Percentiles rank a stretch among this genome's conserved stretches.
Evolutionary conservation across 2,329 filamentous ascomycete species (phyloP).

Genomic region (Talaromyces atroroseus): DNA sequence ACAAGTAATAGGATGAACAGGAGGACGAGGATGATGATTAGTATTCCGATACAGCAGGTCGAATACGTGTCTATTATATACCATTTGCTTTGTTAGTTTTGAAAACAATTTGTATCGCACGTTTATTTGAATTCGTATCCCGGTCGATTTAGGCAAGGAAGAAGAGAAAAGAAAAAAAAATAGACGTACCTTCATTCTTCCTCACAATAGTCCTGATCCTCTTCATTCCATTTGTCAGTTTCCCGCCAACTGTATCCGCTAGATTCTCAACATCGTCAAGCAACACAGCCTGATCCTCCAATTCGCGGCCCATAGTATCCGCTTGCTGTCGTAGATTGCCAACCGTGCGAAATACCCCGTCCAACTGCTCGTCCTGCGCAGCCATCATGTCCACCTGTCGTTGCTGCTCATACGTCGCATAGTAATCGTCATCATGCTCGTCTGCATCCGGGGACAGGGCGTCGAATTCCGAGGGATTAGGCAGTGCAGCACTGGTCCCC

Average conservation of each 20-base stretch:
- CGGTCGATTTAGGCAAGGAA: too few relatives aligned
- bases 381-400: slow-evolving; percentile 87
- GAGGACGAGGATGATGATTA: slow-evolving; percentile 84
- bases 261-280: slow-evolving; percentile 77
- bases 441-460: slow-evolving; percentile 34
- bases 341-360: slow-evolving; percentile 88
- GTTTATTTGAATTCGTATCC: neutral
- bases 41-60: slow-evolving; percentile 81
- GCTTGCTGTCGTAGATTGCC: slow-evolving; percentile 86
- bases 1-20: slow-evolving; percentile 71
- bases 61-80: slow-evolving; percentile 60
- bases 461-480: slow-evolving; percentile 55
- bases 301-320: slow-evolving; percentile 89
- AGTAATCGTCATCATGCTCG: slow-evolving; percentile 46
- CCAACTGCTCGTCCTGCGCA: slow-evolving; percentile 88
- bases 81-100: slow-evolving; percentile 10
- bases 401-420: slow-evolving; percentile 81
- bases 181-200: slow-evolving; percentile 75
- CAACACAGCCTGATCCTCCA: slow-evolving; percentile 91
- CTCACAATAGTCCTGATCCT: slow-evolving; percentile 79
- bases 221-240: slow-evolving; percentile 79
- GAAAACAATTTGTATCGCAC: neutral
- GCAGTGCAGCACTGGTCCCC: slow-evolving; percentile 39
- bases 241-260: slow-evolving; percentile 79
- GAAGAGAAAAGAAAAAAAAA: neutral